A percentile compares a stretch with the other conserved stretches of the same genome.
These are phyloP conservation scores for Chlamydomonas schloesseri DNA, from an alignment of 139 green algal species.

Conservation along the genomic window DNA sequence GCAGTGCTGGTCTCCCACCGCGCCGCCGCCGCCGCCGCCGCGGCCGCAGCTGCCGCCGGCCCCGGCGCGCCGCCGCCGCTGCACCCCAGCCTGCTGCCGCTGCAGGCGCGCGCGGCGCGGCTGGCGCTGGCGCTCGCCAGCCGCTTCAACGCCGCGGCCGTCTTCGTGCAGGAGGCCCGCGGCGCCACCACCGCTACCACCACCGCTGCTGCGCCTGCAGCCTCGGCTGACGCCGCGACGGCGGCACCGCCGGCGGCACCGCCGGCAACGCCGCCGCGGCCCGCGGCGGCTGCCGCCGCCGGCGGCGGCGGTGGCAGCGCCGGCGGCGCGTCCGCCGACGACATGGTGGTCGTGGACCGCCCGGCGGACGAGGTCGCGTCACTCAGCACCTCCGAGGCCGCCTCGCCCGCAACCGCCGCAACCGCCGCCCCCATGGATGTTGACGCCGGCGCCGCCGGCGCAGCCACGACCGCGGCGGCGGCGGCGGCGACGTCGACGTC, in stretches of 20 bases:
- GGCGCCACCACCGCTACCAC: slow-evolving; percentile 27
- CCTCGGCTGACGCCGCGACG: too few species aligned
- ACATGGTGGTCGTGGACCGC: slow-evolving; percentile 52
- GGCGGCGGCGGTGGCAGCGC: not conserved
- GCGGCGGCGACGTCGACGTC: not conserved
- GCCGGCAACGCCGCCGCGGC: not conserved
- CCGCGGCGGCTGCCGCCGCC: not conserved
- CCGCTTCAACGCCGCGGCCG: slow-evolving; percentile 12
- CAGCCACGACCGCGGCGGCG: not conserved
- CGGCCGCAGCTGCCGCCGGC: slow-evolving; percentile 13
- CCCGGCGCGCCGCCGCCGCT: not conserved
- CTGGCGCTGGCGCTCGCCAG: slow-evolving; percentile 25
- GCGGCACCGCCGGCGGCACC: too few species aligned
- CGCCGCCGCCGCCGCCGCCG: too few species aligned
- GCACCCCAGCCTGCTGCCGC: not conserved
- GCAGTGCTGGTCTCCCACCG: not conserved
- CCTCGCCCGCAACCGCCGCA: not conserved
- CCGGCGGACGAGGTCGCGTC: not conserved
- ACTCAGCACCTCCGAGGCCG: not conserved
- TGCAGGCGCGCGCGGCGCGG: not conserved
- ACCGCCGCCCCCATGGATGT: not conserved
- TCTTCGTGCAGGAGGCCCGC: slow-evolving; percentile 15
- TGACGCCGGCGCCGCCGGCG: not conserved
- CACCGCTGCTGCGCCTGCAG: slow-evolving; percentile 5
- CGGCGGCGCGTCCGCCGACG: slow-evolving; percentile 26